Percentiles rank a stretch among this genome's conserved stretches.
These are phyloP conservation scores for Lachnellula subtilissima DNA, from an alignment of 2,329 filamentous ascomycete genomes.

Conservation along the genomic window DNA sequence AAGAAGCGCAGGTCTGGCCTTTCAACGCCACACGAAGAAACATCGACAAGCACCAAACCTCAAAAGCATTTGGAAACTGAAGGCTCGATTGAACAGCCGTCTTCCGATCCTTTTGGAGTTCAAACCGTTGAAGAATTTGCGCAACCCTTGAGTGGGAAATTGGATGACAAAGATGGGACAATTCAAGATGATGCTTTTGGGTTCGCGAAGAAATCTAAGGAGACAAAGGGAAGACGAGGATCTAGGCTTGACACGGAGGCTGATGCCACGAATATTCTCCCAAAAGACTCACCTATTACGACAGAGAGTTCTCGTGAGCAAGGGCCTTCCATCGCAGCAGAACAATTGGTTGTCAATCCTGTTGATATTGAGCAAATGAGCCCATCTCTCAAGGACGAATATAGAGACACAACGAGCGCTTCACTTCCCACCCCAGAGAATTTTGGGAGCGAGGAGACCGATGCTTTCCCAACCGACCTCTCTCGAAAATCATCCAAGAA, in stretches of 20 bases:
- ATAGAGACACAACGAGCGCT: neutral
- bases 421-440: neutral
- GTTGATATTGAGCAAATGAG: constrained; percentile 2
- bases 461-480: constrained; percentile 5
- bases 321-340: neutral
- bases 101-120: neutral
- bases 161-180: constrained; percentile 8
- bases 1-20: constrained; percentile 19
- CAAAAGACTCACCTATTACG: neutral
- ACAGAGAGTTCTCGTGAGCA: neutral
- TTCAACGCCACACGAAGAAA: constrained; percentile 11
- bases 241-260: constrained; percentile 12
- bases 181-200: constrained; percentile 7
- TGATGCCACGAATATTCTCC: neutral
- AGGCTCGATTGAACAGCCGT: neutral
- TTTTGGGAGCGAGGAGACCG: constrained; percentile 3
- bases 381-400: neutral
- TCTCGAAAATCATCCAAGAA: constrained; percentile 24
- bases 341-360: constrained; percentile 8
- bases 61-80: neutral
- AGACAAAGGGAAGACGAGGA: constrained; percentile 20
- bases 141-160: neutral
- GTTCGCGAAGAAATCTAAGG: constrained; percentile 21
- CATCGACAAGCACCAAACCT: neutral
- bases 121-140: neutral